A percentile compares a stretch with the other conserved stretches of the same genome.
These are phyloP conservation scores for Physocladia obscura DNA, from an alignment of 192 early-diverging fungal genomes.

Conservation along the genomic window DNA sequence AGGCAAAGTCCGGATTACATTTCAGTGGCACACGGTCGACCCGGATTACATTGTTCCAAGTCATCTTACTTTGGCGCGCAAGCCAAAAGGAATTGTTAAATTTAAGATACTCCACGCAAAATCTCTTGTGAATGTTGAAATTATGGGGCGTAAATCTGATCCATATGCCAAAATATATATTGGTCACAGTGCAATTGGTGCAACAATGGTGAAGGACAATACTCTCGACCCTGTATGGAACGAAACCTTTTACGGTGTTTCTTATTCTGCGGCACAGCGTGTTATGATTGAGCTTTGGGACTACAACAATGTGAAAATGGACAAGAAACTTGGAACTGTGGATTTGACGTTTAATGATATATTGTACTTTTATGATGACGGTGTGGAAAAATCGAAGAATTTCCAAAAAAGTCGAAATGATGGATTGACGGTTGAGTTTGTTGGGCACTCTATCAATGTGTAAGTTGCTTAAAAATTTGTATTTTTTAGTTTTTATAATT, in stretches of 20 bases:
- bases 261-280: conserved; percentile 71
- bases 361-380: conserved; percentile 7
- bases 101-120: conserved; percentile 73
- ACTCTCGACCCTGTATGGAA: conserved; percentile 90
- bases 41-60: conserved; percentile 61
- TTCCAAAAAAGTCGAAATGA: conserved; percentile 37
- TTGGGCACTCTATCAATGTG: conserved; percentile 31
- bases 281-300: conserved; percentile 82
- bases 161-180: conserved; percentile 82
- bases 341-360: conserved; percentile 37
- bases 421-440: conserved; percentile 37
- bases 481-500: conserved; percentile 4
- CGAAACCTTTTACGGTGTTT: conserved; percentile 82
- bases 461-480: too few species aligned
- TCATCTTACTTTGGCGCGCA: conserved; percentile 41
- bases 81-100: conserved; percentile 77
- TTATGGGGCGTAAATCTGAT: conserved; percentile 76
- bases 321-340: conserved; percentile 79
- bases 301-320: conserved; percentile 81
- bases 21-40: conserved; percentile 81
- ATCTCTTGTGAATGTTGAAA: conserved; percentile 82
- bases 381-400: not conserved
- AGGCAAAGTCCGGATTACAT: conserved; percentile 61
- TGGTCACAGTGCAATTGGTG: conserved; percentile 61
- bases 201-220: conserved; percentile 78